Evolutionary conservation across 331 rosid genomes (phyloP), one percentile per base, ranked within the genome.

Genomic region (Malus hybrid): DNA sequence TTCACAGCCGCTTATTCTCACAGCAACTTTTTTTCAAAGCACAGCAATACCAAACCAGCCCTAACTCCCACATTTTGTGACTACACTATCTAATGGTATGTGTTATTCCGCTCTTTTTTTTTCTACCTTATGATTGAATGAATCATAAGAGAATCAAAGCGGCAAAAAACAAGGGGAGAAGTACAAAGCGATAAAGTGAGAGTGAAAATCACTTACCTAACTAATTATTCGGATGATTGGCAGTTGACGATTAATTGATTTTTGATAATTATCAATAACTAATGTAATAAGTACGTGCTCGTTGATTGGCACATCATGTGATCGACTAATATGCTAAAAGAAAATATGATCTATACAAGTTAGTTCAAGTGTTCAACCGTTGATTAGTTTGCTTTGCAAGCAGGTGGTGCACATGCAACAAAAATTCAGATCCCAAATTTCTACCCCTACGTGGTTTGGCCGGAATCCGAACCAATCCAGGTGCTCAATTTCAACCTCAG

Each of bases 401-500:
- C 52, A 46, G 52, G 52, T 13, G 87, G 76, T 24, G 82, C 6
- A 36, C 36, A n/a, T n/a, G n/a, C n/a, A n/a, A n/a, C n/a, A n/a
- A n/a, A n/a, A 22, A 70, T 83, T 52, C 18, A 33, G 4, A 18
- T 83, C 8, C 69, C 4, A 52, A 86, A 83, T 66, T 80, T 69
- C 4, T 83, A 82, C 63, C 20, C 24, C 1, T 19, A 19, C 68
- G 61, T 63, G 7, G 72, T 86, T 30, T 86, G 86, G 89, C 87
- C 89, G 89, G 75, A 73, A 77, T 78, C 39, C 79, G 73, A 30
- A 83, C 82, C 86, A 18, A 39, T 39, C 44, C 44, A 9, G 44
- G 44, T 9, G 44, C 44, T 39, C 44, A 39, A 39, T 39, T 39
- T 39, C 44, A 9, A 19, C 78, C 20, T 77, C 89, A 3, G 89